These are phyloP conservation scores for Geotrichum citri-aurantii DNA, from an alignment of 1,139 yeast species.

Conservation along the genomic window DNA sequence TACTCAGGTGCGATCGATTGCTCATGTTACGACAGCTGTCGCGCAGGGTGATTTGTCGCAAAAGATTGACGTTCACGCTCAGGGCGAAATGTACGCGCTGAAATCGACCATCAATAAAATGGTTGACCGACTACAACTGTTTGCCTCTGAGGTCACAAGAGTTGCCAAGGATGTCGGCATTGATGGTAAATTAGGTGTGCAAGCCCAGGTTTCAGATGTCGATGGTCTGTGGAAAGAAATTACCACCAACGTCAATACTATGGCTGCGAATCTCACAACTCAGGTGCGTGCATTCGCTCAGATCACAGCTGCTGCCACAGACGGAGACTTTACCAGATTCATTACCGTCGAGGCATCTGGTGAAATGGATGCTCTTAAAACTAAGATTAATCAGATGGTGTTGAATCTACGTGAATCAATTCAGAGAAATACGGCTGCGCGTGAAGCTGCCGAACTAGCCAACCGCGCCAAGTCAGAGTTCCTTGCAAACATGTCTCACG, in stretches of 20 bases:
- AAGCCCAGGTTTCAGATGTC: conserved; percentile 84
- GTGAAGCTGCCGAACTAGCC: conserved; percentile 90
- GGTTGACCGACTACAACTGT: conserved; percentile 86
- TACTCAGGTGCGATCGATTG: conserved; percentile 83
- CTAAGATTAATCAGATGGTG: conserved; percentile 90
- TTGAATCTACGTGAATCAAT: conserved; percentile 79
- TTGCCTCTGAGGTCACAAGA: conserved; percentile 82
- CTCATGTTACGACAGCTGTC: conserved; percentile 87
- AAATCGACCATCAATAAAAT: conserved; percentile 79
- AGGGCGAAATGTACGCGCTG: conserved; percentile 72
- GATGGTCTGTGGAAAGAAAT: conserved; percentile 91
- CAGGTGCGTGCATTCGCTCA: conserved; percentile 93
- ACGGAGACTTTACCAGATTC: conserved; percentile 85
- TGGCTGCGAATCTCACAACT: conserved; percentile 86
- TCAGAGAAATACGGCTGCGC: conserved; percentile 85
- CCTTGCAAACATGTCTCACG: conserved; percentile 87
- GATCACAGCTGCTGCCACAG: conserved; percentile 89
- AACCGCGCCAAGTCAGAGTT: conserved; percentile 88
- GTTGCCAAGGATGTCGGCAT: conserved; percentile 92
- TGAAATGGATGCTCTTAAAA: conserved; percentile 89
- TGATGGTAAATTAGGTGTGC: conserved; percentile 86
- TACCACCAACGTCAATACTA: conserved; percentile 86
- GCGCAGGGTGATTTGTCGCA: conserved; percentile 88
- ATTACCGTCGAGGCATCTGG: conserved; percentile 89
- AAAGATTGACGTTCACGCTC: conserved; percentile 84